Base-by-base conservation (phyloP, 2,329 filamentous ascomycete genomes). In the Phyllosticta capitalensis region DNA sequence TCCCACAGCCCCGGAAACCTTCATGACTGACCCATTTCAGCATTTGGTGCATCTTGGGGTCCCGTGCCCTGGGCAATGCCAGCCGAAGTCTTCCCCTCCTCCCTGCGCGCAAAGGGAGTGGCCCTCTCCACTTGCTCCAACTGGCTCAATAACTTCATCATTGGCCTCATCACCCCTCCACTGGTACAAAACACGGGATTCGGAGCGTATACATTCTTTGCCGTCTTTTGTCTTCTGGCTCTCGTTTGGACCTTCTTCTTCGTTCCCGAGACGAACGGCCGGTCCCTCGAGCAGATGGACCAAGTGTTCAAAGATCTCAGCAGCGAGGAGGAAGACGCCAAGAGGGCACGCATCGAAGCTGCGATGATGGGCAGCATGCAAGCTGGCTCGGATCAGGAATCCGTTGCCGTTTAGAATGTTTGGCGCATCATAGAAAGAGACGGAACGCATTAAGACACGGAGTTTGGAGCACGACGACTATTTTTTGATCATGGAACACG, bases 71-170 rank as follows among this genome's bases (percentile, higher is more conserved):
- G 75, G 78, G 75, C 72, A 2, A 69, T 79, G 68, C 69, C 72
- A 0, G 75, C 78, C 28, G 83, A 90, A 62, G 83, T 89, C n/a
- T 87, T 87, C 51, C 83, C 83, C 0, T 80, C 78, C 1, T 78
- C 77, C 0, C 72, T 82, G 0, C 76, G 84, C 6, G 83, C 84
- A 2, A 88, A 87, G 67, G 86, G 86, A 33, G 83, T 86, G 0
- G 84, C 84, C 1, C 73, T 87, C 1, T 83, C 82, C 0, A 86
- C 84, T 0, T 82, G 79, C 61, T 79, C 79, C 5, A 86, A 84
- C 71, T 89, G 86, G 74, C 70, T 85, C 2, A 83, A 80, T 67
- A 85, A 86, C 67, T 86, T 86, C 63, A 79, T 84, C 55, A 82
- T 85, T 24, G 84, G 86, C 38, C 79, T 88, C 65, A 80, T 87